Evolutionary conservation across 176 grass and related monocot genomes (phyloP).

Genomic region (Paspalum notatum): DNA sequence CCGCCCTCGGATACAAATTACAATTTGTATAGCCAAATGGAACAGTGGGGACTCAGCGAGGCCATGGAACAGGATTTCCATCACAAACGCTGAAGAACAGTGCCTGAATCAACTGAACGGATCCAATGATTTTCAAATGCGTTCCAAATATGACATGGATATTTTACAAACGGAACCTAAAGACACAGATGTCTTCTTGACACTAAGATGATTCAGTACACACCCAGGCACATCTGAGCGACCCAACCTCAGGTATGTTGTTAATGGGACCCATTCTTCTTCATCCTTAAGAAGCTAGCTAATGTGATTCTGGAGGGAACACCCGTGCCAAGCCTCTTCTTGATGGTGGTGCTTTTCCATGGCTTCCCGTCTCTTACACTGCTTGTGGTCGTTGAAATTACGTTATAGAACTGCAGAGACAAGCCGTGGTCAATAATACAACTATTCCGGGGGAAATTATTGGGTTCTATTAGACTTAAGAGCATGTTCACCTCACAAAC

Average conservation of each 20-base stretch:
- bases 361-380: constrained; percentile 54
- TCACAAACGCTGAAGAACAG: too few relatives aligned
- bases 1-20: too few relatives aligned
- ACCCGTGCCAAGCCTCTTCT: constrained; percentile 56
- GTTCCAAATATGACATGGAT: constrained; percentile 8
- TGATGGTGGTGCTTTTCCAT: constrained; percentile 74
- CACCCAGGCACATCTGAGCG: neutral
- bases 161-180: constrained; percentile 43
- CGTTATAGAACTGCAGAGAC: constrained; percentile 73
- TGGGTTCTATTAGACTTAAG: neutral
- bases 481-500: constrained; percentile 80
- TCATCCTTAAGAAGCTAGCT: constrained; percentile 66
- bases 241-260: too few relatives aligned
- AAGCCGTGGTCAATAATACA: neutral
- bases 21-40: too few relatives aligned
- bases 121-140: neutral
- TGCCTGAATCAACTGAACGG: too few relatives aligned
- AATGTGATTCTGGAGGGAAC: constrained; percentile 72
- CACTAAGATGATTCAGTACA: neutral
- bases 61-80: too few relatives aligned
- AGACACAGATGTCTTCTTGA: neutral
- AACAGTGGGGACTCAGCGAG: too few relatives aligned
- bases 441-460: neutral
- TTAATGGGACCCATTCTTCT: constrained; percentile 69
- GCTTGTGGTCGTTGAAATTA: constrained; percentile 55